Evolutionary conservation across 495 filamentous ascomycete genomes (phyloP), one percentile per base, ranked within the genome.

Genomic region (Zalerion maritima): DNA sequence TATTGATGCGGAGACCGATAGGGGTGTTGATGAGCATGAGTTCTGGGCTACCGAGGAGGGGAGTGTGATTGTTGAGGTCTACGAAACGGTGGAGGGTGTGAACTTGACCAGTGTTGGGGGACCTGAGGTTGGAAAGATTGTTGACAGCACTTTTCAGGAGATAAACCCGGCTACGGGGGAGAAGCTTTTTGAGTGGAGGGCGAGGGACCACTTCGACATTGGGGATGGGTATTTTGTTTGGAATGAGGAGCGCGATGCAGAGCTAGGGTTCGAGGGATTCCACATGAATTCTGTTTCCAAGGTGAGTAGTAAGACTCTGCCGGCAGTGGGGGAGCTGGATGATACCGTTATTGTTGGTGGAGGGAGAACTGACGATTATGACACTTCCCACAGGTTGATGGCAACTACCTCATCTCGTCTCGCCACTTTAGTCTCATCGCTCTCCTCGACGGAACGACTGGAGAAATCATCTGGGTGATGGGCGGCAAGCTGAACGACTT

Each of bases 401-500:
- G 49, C 26, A 42, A 55, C 30, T 60, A 58, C 31, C 24, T 55
- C 10, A 60, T 67, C 14, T 67, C 62, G 0, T 45, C 49, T 0
- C 49, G 63, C 15, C 54, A 63, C 26, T 43, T 50, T 6, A 47
- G 48, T 30, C 41, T 47, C 21, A 31, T 57, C 25, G 40, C 40
- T 21, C 40, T 49, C 20, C 52, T 69, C 34, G 47, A 57, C 22
- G 40, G 45, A 16, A 38, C 38, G 10, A 45, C 38, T 3, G 56
- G 61, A 5, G 35, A 45, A 0, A 40, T 61, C 6, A 37, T 55
- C n/a, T 66, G 61, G 64, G 49, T 42, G 0, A 40, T 65, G 0
- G 60, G 57, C 18, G 62, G 54, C 5, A 56, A 51, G 18, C 23
- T 47, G 2, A 67, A 61, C 28, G 40, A 54, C 7, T 73, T 69